Conservation (phyloP, 495 filamentous ascomycete species). For the Trichocladium uniseriatum region DNA sequence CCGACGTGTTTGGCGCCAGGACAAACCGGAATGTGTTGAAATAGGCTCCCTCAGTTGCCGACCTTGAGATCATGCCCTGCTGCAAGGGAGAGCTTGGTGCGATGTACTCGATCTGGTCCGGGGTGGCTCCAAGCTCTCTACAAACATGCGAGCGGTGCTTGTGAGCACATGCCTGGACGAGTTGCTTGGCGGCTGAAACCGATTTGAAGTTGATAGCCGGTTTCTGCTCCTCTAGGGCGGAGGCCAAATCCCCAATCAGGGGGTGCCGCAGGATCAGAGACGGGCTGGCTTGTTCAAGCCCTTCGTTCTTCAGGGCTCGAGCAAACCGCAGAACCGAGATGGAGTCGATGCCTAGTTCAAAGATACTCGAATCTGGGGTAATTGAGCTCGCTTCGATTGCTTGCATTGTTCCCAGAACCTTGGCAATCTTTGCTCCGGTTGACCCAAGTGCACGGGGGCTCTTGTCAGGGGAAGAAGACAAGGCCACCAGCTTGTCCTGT, state of each 20-base stretch:
- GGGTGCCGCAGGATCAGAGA: conserved; percentile 59
- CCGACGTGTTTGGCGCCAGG: conserved; percentile 35
- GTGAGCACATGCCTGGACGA: conserved; percentile 25
- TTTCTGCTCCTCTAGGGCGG: conserved; percentile 3
- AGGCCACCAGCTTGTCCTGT: conserved; percentile 43
- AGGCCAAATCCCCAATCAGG: conserved; percentile 17
- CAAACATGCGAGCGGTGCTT: conserved; percentile 26
- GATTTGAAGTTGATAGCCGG: background rate
- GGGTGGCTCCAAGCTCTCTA: conserved; percentile 34
- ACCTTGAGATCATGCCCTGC: conserved; percentile 67
- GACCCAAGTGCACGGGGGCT: conserved; percentile 19
- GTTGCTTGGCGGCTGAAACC: conserved; percentile 13
- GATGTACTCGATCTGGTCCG: conserved; percentile 53
- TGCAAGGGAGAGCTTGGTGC: conserved; percentile 72
- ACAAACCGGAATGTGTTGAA: conserved; percentile 60
- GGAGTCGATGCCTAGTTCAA: conserved; percentile 75
- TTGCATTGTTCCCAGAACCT: conserved; percentile 44
- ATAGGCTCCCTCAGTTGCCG: conserved; percentile 51
- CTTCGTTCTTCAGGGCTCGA: conserved; percentile 40
- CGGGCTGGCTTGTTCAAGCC: conserved; percentile 48
- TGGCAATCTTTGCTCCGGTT: conserved; percentile 39
- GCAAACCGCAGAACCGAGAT: conserved; percentile 64
- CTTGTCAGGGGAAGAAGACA: background rate
- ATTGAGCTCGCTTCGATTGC: conserved; percentile 36
- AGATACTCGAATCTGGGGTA: conserved; percentile 53